Evolutionary conservation across 2,329 filamentous ascomycete genomes (phyloP).

Genomic region (Stenocarpella maydis): DNA sequence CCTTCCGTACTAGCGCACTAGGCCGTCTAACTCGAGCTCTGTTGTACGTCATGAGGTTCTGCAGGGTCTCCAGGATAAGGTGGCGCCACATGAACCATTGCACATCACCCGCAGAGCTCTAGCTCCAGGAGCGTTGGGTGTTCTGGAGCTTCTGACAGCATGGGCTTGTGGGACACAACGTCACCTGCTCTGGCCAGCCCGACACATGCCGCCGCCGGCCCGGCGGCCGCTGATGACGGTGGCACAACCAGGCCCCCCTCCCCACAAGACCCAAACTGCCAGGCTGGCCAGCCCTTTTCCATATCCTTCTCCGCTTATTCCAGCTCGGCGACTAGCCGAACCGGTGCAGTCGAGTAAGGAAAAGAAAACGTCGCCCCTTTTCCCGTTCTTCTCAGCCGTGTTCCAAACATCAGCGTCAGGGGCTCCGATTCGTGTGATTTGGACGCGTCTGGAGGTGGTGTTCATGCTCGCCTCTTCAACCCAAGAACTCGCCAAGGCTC

Average conservation of each 20-base stretch:
- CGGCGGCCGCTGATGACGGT: constrained; percentile 16
- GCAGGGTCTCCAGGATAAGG: too few species aligned
- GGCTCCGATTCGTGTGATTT: constrained; percentile 47
- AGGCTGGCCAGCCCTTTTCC: not conserved
- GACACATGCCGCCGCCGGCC: constrained; percentile 2
- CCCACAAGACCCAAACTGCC: not conserved
- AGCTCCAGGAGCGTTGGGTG: not conserved
- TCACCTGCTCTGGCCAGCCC: not conserved
- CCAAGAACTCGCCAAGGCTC: not conserved
- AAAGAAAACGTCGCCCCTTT: constrained; percentile 45
- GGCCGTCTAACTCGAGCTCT: not conserved
- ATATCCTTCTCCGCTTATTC: constrained; percentile 3
- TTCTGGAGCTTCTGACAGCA: not conserved
- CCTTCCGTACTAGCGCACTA: too few species aligned
- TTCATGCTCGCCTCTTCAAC: not conserved
- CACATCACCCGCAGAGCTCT: not conserved
- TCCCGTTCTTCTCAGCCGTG: constrained; percentile 44
- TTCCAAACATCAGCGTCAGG: constrained; percentile 48
- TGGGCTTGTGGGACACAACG: not conserved
- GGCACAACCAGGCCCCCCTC: not conserved
- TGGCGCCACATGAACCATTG: not conserved
- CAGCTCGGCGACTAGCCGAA: not conserved
- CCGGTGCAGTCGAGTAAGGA: constrained; percentile 44
- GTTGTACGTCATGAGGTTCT: not conserved
- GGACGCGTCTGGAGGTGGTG: constrained; percentile 37